Conservation (phyloP, 164 flowering plant genomes). For the Chloranthus sessilifolius region DNA sequence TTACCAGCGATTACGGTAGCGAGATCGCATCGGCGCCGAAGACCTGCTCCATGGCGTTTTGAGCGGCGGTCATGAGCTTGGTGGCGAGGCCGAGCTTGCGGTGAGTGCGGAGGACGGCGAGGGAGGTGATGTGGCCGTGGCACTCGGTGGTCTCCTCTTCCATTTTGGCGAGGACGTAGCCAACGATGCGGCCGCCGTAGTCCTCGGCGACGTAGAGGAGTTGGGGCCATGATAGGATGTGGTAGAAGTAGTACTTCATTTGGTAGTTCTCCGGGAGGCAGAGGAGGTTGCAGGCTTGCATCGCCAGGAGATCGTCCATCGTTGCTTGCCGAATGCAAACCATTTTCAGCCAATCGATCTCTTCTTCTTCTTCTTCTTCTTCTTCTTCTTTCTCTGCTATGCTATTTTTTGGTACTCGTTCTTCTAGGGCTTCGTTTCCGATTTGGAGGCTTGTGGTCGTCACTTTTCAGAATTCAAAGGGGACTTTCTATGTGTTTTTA, state of each 20-base stretch:
- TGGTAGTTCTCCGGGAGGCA: conserved; percentile 95
- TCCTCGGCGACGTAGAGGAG: conserved; percentile 99
- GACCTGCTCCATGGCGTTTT: conserved; percentile 91
- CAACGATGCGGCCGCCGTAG: conserved; percentile 84
- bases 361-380: background rate
- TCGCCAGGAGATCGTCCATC: conserved; percentile 75
- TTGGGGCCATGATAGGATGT: conserved; percentile 97
- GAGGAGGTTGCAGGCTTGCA: conserved; percentile 91
- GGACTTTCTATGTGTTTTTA: too few relatives aligned
- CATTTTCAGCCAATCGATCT: conserved; percentile 29
- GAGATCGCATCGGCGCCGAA: conserved; percentile 79
- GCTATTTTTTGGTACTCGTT: too few relatives aligned
- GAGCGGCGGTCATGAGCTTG: conserved; percentile 97
- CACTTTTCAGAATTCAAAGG: too few relatives aligned
- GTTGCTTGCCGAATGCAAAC: conserved; percentile 94
- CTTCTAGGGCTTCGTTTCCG: too few relatives aligned
- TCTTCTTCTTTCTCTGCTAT: too few relatives aligned
- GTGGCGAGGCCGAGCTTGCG: conserved; percentile 92
- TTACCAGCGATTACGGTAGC: conserved; percentile 76
- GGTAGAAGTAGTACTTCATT: conserved; percentile 92
- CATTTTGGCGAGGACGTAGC: conserved; percentile 94
- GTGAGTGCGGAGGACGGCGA: conserved; percentile 88
- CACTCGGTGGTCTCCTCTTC: conserved; percentile 91
- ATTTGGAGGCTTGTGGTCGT: too few relatives aligned
- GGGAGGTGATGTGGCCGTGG: conserved; percentile 95